These are phyloP conservation scores for Ogataea nitratoaversa DNA, from an alignment of 805 yeast genomes.

Conservation along the genomic window DNA sequence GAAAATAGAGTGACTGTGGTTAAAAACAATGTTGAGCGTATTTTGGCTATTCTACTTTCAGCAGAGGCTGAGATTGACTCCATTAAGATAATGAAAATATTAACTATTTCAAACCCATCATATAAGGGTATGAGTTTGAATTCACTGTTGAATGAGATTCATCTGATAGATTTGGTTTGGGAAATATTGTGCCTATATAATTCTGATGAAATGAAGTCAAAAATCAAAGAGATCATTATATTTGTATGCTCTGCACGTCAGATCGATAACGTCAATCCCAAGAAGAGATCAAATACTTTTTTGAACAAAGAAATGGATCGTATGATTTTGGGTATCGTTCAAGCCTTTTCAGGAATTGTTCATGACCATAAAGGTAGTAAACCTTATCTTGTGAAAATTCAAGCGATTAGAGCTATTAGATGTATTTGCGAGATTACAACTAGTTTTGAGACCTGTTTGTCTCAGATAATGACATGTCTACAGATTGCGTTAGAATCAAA, in stretches of 20 bases:
- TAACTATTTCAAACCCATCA: constrained; percentile 49
- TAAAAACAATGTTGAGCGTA: constrained; percentile 43
- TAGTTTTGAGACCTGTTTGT: constrained; percentile 51
- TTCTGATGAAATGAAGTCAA: constrained; percentile 20
- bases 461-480: constrained; percentile 82
- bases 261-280: constrained; percentile 14
- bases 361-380: constrained; percentile 69
- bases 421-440: constrained; percentile 51
- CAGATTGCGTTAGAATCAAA: constrained; percentile 70
- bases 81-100: constrained; percentile 45
- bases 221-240: constrained; percentile 40
- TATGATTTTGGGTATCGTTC: constrained; percentile 70
- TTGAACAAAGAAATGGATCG: constrained; percentile 45
- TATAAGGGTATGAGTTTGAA: constrained; percentile 32
- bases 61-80: constrained; percentile 46
- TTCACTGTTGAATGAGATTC: constrained; percentile 28
- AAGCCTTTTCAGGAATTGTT: constrained; percentile 72
- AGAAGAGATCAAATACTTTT: constrained; percentile 27
- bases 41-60: constrained; percentile 56
- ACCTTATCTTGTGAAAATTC: constrained; percentile 67
- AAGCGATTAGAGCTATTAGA: constrained; percentile 70
- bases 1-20: constrained; percentile 44
- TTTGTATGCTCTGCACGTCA: constrained; percentile 19
- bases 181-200: constrained; percentile 41
- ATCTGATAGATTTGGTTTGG: constrained; percentile 32